phyloP scores from a whole-genome alignment of 176 grass and related monocot genomes.

The Alopecurus myosuroides region DNA sequence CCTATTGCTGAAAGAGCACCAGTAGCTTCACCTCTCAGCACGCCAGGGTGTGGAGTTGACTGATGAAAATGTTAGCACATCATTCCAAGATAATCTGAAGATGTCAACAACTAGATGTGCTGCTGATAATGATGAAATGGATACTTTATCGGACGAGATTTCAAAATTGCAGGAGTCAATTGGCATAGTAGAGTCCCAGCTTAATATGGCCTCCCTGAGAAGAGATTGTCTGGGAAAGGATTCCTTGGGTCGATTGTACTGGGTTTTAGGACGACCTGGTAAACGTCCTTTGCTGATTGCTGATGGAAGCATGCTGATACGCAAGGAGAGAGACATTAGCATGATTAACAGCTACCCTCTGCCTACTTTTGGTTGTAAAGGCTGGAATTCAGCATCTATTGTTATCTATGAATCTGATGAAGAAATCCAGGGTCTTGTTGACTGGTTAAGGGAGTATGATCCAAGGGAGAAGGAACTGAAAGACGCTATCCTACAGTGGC shows the following conservation, averaged over 20 bases:
- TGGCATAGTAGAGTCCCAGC: constrained; percentile 56
- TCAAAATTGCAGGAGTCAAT: constrained; percentile 76
- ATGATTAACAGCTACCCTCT: constrained; percentile 50
- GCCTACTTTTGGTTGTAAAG: constrained; percentile 50
- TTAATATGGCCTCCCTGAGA: constrained; percentile 69
- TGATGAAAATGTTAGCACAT: constrained; percentile 39
- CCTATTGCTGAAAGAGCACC: constrained; percentile 6
- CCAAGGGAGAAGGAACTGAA: constrained; percentile 86
- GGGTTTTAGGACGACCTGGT: constrained; percentile 72
- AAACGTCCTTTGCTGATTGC: constrained; percentile 71
- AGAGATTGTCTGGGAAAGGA: constrained; percentile 92
- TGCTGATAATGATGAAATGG: constrained; percentile 55
- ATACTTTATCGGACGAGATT: constrained; percentile 60
- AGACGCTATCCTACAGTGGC: constrained; percentile 81
- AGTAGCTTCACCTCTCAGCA: constrained; percentile 16
- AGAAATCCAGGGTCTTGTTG: constrained; percentile 68
- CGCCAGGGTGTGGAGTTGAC: constrained; percentile 35
- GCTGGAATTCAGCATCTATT: constrained; percentile 52
- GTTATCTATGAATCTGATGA: constrained; percentile 77
- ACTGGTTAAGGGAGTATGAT: constrained; percentile 73
- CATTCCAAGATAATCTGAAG: constrained; percentile 35
- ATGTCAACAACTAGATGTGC: constrained; percentile 28
- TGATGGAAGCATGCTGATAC: constrained; percentile 62
- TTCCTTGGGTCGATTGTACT: constrained; percentile 80
- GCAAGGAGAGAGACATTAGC: constrained; percentile 45